Evolutionary conservation across 2,329 filamentous ascomycete genomes (phyloP), one percentile per base, ranked within the genome.

Genomic region (Colletotrichum australisinense): DNA sequence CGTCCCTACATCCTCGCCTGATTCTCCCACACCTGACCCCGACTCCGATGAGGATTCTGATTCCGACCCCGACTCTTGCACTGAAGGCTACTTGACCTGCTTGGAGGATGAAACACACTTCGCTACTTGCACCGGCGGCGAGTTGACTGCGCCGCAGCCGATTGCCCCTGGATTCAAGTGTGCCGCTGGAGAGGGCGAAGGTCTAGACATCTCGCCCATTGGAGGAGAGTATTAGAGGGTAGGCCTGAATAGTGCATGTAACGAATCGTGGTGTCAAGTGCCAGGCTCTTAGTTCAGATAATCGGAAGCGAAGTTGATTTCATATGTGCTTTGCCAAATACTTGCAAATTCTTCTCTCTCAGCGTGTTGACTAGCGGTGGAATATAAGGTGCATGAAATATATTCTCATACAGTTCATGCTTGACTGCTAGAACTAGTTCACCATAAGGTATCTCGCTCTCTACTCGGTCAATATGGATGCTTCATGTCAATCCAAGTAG

Each of bases 131-230:
- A 73, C 70, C 5, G 70, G 67, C 5, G 70, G 70, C 22, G 24
- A 73, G 22, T 32, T 70, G 56, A 73, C 70, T 19, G 42, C 22
- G 14, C 67, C 70, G 35, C 70, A 73, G 28, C 70, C 70, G 22
- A 62, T 73, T 52, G 67, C 70, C 2, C 70, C 60, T 38, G 70
- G 70, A 14, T 73, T 73, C 56, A 70, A 73, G 60, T 73, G 70
- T 35, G 11, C 30, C 12, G 60, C 67, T 8, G 67, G 67, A 11
- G 67, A 73, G 14, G 49, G 70, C 0, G 22, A 70, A n/a, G 67
- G 67, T 1, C 22, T 73, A 5, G 60, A 70, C 22, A 70, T 73
- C 14, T 73, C 70, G 42, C 59, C 70, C 1, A n/a, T 28, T 12
- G 8, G 6, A 8, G 32, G 22, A 28, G 57, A 60, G 5, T 4